phyloP scores from a whole-genome alignment of 1,284 basidiomycete species.

The Fomitopsis pinicola region DNA sequence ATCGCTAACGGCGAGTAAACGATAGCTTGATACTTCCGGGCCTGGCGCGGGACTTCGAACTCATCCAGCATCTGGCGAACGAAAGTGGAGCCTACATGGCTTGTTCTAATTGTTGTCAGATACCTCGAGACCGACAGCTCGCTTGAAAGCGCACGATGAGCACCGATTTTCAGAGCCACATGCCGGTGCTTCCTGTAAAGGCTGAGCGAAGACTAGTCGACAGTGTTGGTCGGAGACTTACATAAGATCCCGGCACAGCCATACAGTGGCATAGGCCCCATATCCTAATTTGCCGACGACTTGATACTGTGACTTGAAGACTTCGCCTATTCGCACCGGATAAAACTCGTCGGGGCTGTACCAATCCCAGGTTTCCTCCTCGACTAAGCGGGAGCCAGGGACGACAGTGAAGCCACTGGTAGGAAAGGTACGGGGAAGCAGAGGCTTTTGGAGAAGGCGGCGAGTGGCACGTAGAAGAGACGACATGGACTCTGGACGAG shows the following conservation, averaged over 20 bases:
- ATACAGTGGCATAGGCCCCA: conserved; percentile 23
- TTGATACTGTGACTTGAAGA: conserved; percentile 20
- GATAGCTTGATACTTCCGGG: conserved; percentile 4
- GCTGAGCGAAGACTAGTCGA: conserved; percentile 2
- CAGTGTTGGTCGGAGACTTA: conserved; percentile 7
- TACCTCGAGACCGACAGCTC: conserved; percentile 7
- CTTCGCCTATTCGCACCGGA: conserved; percentile 15
- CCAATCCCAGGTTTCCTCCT: conserved; percentile 5
- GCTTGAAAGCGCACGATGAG: conserved; percentile 4
- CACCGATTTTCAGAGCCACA: conserved; percentile 19
- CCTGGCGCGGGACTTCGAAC: conserved; percentile 10
- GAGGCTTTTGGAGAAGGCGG: conserved; percentile 1
- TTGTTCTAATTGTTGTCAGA: conserved; percentile 5
- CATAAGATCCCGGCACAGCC: conserved; percentile 23
- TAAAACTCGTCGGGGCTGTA: conserved; percentile 5
- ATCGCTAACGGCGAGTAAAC: conserved; percentile 14
- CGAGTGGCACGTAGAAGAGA: background rate
- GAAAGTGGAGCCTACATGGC: background rate
- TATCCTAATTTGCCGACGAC: conserved; percentile 27
- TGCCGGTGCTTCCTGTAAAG: conserved; percentile 13
- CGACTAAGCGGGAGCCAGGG: conserved; percentile 1
- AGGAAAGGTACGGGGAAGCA: background rate
- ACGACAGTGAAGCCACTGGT: conserved; percentile 3
- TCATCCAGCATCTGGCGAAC: conserved; percentile 12
- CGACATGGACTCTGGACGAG: too few relatives aligned